A percentile compares a stretch with the other conserved stretches of the same genome.
phyloP scores from a whole-genome alignment of 2,329 filamentous ascomycete species.

The Colletotrichum sp. region DNA sequence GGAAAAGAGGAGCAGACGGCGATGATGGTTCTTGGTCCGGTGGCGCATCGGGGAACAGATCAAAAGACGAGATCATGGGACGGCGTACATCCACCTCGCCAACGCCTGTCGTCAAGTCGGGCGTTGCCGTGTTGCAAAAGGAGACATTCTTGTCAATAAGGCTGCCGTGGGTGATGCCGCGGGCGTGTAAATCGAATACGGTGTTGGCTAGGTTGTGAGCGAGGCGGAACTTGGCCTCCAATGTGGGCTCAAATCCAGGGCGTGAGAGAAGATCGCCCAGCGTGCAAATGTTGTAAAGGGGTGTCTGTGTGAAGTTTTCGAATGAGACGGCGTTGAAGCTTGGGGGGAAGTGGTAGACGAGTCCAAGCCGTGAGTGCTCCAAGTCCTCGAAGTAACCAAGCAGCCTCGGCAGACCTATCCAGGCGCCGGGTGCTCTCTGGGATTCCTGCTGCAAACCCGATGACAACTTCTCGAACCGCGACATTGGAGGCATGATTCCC shows the following conservation, averaged over 20 bases:
- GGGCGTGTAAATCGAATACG: conserved; percentile 74
- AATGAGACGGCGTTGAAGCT: conserved; percentile 65
- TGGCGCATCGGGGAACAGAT: conserved; percentile 66
- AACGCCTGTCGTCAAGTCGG: conserved; percentile 41
- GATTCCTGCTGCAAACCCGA: conserved; percentile 61
- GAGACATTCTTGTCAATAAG: conserved; percentile 71
- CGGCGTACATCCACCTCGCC: conserved; percentile 66
- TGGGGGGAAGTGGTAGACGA: conserved; percentile 76
- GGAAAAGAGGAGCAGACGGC: conserved; percentile 52
- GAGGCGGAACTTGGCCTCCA: conserved; percentile 79
- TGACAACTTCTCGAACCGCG: conserved; percentile 68
- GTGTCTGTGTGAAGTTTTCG: conserved; percentile 53
- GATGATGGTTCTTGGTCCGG: conserved; percentile 34
- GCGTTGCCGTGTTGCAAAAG: conserved; percentile 59
- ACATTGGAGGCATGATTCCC: conserved; percentile 68
- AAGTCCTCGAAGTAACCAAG: conserved; percentile 79
- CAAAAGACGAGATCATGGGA: conserved; percentile 76
- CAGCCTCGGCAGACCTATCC: conserved; percentile 65
- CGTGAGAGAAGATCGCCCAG: conserved; percentile 58
- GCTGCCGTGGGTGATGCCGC: conserved; percentile 74
- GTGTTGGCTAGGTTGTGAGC: conserved; percentile 76
- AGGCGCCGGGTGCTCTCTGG: conserved; percentile 57
- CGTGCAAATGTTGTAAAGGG: conserved; percentile 56
- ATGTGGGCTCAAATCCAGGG: conserved; percentile 63
- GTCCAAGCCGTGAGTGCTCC: conserved; percentile 70